phyloP scores from a whole-genome alignment of 2,329 filamentous ascomycete species.

The Furcasterigmium furcatum region DNA sequence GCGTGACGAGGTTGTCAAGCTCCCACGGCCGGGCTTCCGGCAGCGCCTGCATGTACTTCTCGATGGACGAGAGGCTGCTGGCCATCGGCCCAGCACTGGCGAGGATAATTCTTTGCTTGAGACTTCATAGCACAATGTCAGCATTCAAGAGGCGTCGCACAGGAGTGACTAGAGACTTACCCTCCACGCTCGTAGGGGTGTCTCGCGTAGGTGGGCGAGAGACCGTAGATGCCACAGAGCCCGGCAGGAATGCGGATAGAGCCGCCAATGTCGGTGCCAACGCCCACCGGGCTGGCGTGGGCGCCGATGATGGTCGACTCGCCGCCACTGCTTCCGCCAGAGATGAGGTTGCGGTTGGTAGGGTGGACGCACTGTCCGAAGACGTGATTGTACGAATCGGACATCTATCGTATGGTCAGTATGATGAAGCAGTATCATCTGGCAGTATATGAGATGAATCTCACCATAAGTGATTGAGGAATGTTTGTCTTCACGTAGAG shows the following conservation, averaged over 20 bases:
- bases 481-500: constrained; percentile 39
- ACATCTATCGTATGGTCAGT: no score
- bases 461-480: constrained; percentile 35
- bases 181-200: constrained; percentile 24
- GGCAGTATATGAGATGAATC: no score
- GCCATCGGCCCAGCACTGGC: constrained; percentile 16
- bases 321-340: constrained; percentile 39
- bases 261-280: constrained; percentile 45
- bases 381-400: constrained; percentile 32
- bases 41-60: constrained; percentile 31
- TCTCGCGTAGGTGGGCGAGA: constrained; percentile 31
- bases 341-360: constrained; percentile 30
- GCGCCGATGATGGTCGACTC: constrained; percentile 38
- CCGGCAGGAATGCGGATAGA: constrained; percentile 39
- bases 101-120: constrained; percentile 31
- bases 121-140: constrained; percentile 33
- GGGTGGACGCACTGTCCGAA: constrained; percentile 35
- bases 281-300: constrained; percentile 33
- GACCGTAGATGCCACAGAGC: constrained; percentile 38
- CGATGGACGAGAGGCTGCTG: constrained; percentile 25
- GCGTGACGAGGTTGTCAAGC: constrained; percentile 31
- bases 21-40: constrained; percentile 36
- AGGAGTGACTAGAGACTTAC: not conserved
- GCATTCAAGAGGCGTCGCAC: constrained; percentile 6
- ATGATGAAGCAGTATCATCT: constrained; percentile 18